These are phyloP conservation scores for Exophiala spinifera DNA, from an alignment of 2,329 filamentous ascomycete genomes.

Conservation along the genomic window DNA sequence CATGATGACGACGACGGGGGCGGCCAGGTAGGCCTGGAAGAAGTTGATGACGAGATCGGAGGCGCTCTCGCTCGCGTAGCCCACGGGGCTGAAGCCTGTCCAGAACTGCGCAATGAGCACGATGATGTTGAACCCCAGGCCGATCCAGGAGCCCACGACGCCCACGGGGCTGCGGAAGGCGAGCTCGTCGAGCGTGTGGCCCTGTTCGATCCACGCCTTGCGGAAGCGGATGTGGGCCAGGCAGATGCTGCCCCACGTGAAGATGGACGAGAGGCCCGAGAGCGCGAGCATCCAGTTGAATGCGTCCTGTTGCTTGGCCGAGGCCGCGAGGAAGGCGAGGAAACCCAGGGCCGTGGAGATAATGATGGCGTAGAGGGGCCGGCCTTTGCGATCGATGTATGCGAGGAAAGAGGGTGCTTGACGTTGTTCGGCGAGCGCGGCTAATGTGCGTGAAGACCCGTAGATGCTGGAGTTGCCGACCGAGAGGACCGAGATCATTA, in stretches of 20 bases:
- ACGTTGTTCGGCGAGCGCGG: constrained; percentile 49
- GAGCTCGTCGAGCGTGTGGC: constrained; percentile 61
- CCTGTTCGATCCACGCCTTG: constrained; percentile 56
- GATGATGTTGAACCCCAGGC: constrained; percentile 55
- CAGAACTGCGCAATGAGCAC: constrained; percentile 53
- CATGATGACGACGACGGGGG: constrained; percentile 40
- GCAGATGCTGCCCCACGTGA: constrained; percentile 66
- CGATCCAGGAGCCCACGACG: constrained; percentile 61
- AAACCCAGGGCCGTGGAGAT: constrained; percentile 41
- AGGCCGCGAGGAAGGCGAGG: constrained; percentile 41
- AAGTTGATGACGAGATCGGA: constrained; percentile 28
- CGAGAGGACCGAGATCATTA: constrained; percentile 59
- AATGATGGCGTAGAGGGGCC: constrained; percentile 43
- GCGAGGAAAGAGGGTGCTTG: constrained; percentile 45
- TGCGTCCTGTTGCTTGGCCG: constrained; percentile 48
- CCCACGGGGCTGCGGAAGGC: constrained; percentile 61
- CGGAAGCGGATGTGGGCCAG: constrained; percentile 68
- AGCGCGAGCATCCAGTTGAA: constrained; percentile 65
- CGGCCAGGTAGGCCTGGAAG: constrained; percentile 34
- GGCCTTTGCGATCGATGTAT: constrained; percentile 46
- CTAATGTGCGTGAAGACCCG: constrained; percentile 56
- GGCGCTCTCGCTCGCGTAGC: constrained; percentile 22
- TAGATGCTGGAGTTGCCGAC: constrained; percentile 60
- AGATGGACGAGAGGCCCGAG: constrained; percentile 61
- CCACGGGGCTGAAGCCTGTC: constrained; percentile 31